Evolutionary conservation across 495 filamentous ascomycete genomes (phyloP).

Genomic region (Tuber brumale): DNA sequence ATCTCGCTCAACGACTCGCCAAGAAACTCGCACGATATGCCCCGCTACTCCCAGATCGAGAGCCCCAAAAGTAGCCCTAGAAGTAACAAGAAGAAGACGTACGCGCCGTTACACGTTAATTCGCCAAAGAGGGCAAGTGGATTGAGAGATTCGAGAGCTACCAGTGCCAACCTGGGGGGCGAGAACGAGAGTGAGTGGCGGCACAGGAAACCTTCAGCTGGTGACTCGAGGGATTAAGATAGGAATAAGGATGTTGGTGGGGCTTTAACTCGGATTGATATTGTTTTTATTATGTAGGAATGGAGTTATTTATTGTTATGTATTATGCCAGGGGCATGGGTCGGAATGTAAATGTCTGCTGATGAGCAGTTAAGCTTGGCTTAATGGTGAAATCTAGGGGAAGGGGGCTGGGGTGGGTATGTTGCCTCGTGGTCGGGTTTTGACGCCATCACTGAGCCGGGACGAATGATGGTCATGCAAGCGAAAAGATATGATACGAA

Average conservation of each 20-base stretch:
- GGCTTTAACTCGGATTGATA: background rate
- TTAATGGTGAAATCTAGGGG: background rate
- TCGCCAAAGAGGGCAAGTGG: background rate
- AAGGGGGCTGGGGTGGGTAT: background rate
- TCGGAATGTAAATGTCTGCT: background rate
- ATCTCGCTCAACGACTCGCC: background rate
- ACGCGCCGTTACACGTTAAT: background rate
- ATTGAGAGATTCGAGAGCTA: background rate
- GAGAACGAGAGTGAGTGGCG: background rate
- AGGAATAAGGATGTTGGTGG: background rate
- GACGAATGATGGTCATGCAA: background rate
- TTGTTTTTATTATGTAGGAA: background rate
- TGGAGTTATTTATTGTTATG: slow-evolving; percentile 3
- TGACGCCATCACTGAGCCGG: background rate
- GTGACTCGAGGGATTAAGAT: background rate
- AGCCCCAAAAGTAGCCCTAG: background rate
- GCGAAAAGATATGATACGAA: background rate
- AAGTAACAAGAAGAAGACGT: background rate
- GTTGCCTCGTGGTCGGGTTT: background rate
- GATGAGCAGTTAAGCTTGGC: background rate
- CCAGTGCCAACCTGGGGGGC: background rate
- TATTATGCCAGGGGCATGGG: background rate
- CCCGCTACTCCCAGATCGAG: background rate
- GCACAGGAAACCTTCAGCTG: background rate
- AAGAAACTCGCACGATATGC: background rate